Conservation (phyloP, 192 early-diverging fungal genomes). For the Diversispora eburnea region DNA sequence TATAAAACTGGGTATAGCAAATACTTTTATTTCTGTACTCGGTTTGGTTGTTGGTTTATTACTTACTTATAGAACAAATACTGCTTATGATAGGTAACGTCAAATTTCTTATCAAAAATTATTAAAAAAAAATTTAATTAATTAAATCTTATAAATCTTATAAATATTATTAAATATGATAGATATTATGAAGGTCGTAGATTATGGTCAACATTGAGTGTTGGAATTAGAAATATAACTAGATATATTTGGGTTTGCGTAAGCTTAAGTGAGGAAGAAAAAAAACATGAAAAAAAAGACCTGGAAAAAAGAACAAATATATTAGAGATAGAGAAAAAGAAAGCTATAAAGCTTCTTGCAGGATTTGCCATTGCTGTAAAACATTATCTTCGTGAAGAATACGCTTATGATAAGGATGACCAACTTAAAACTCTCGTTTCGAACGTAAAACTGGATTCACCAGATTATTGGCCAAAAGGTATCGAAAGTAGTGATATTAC, state of each 20-base stretch:
- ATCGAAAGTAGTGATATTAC: background rate
- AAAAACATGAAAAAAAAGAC: background rate
- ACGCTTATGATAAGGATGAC: slow-evolving; percentile 66
- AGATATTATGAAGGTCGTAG: slow-evolving; percentile 88
- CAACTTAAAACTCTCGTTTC: slow-evolving; percentile 58
- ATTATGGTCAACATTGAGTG: slow-evolving; percentile 70
- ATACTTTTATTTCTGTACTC: slow-evolving; percentile 17
- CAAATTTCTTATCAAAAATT: background rate
- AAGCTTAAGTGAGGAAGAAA: slow-evolving; percentile 28
- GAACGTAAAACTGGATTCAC: slow-evolving; percentile 44
- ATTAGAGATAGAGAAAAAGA: slow-evolving; percentile 49
- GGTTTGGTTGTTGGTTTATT: slow-evolving; percentile 28
- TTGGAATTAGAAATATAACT: slow-evolving; percentile 70
- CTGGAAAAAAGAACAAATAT: background rate
- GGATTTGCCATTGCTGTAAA: slow-evolving; percentile 79
- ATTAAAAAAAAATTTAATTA: no score
- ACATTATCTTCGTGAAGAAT: slow-evolving; percentile 79
- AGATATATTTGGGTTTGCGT: slow-evolving; percentile 73
- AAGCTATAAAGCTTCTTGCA: slow-evolving; percentile 70
- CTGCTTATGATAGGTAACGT: slow-evolving; percentile 24
- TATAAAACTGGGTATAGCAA: slow-evolving; percentile 4
- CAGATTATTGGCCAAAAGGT: background rate
- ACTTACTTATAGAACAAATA: slow-evolving; percentile 25
- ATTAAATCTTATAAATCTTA: background rate
- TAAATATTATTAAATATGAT: slow-evolving; percentile 35